Evolutionary conservation across 495 filamentous ascomycete species (phyloP), one percentile per base, ranked within the genome.

Genomic region (Neurospora sp.): DNA sequence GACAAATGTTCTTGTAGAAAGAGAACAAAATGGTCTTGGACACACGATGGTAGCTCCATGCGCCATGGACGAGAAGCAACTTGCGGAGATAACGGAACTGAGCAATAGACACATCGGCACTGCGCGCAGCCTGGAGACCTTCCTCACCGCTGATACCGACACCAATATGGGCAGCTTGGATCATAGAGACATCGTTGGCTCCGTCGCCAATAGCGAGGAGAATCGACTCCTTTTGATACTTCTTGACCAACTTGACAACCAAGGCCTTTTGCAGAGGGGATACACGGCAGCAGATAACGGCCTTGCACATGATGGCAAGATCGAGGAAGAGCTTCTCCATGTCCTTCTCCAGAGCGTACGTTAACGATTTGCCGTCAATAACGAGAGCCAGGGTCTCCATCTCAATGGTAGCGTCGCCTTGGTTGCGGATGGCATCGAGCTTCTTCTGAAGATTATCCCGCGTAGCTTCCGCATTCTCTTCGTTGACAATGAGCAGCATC

Each of bases 111-210:
- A 99, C 93, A 85, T 99, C 96, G 73, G 96, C 96, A 73, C 93
- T 96, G 80, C 96, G 89, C 53, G 96, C 96, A 46, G 96, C 96
- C 83, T 99, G 96, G n/a, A 99, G 90, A 87, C 96, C 96, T 87
- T 99, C 96, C 40, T 97, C 88, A 82, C 96, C 96, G 77, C 93
- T 96, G 81, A 99, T 99, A 80, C 96, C 96, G 69, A 99, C 94
- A 73, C 96, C 96, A 75, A 99, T 96, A 81, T 99, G 96, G 11
- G 96, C 96, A 20, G 96, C 96, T 84, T 99, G 96, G 75, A 98
- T 99, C 96, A 98, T 99, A 38, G 94, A 97, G 20, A 98, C 96
- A 77, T 98, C 96, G 83, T 99, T 99, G 46, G 96, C 96, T 73
- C 96, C 96, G 77, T 99, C 96, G 74, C 96, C 96, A 81, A 99